Evolutionary conservation across 768 basidiomycete genomes (phyloP), one percentile per base, ranked within the genome.

Genomic region (Lactifluus volemus): DNA sequence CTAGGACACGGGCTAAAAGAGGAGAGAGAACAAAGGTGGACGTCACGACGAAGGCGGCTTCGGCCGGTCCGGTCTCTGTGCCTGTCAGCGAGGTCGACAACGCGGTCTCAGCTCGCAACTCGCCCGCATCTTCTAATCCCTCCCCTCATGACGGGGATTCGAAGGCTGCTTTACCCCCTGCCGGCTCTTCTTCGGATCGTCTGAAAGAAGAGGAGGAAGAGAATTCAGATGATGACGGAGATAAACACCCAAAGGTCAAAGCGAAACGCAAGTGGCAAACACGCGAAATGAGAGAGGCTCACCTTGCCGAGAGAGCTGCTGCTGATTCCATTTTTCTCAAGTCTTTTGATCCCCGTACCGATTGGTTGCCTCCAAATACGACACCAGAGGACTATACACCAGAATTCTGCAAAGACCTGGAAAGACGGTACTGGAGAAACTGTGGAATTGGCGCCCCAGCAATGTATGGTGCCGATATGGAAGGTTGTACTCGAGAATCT

Each of bases 391-490:
- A 98, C 70, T 99, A 94, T 68, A 94, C 90, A 0, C 79, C 82
- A 12, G 93, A 96, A 63, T 89, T 91, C 62, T 97, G 95, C 71
- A 81, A 84, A 61, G 84, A 86, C 63, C 79, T 98, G 19, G 95
- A 98, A 74, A 79, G 94, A 34, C 81, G 86, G 57, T 98, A 85
- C 73, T 99, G 97, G 97, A 79, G 94, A 55, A 93, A 89, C 65
- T 85, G 92, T 72, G 86, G 92, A 0, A 72, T 96, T 4, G 91
- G 92, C 4, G 89, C 86, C 64, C 79, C 94, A n/a, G 84, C 95
- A 3, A 96, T 92, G 95, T 99, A 99, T 73, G 97, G 96, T 19
- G 97, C 97, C 4, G 97, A 99, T 72, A 87, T 92, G 63, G 84
- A 88, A 76, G 96, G 94, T 88, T 63, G 82, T 75, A 65, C 32